These are phyloP conservation scores for Emericellopsis terricola DNA, from an alignment of 495 filamentous ascomycete species.

Conservation along the genomic window DNA sequence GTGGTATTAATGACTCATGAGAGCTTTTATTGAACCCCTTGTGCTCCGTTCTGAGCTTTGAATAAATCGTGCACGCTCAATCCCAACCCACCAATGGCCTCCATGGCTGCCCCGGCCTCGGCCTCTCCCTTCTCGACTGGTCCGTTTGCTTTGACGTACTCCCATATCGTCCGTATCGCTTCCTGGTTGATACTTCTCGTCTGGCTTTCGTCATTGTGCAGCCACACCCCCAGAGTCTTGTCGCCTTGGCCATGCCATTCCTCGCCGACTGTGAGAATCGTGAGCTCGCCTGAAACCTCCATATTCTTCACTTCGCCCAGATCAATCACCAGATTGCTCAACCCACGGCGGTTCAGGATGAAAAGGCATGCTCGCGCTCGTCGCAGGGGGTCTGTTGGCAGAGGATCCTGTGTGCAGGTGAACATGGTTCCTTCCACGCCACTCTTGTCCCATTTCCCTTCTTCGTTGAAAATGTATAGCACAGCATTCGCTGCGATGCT, in stretches of 20 bases:
- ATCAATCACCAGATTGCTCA: constrained; percentile 24
- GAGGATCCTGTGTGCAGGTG: constrained; percentile 42
- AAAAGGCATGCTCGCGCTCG: constrained; percentile 20
- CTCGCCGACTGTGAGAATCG: constrained; percentile 22
- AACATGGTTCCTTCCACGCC: constrained; percentile 70
- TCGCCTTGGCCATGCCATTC: constrained; percentile 14
- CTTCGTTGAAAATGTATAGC: constrained; percentile 54
- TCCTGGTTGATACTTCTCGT: constrained; percentile 18
- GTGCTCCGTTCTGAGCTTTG: background rate
- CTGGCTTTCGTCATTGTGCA: constrained; percentile 23
- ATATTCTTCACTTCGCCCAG: constrained; percentile 18
- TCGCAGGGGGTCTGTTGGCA: constrained; percentile 9
- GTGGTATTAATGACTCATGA: too few species aligned
- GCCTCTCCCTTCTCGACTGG: background rate
- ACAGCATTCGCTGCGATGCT: constrained; percentile 63
- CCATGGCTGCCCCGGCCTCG: constrained; percentile 3
- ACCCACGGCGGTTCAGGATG: constrained; percentile 26
- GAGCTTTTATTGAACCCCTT: too few species aligned
- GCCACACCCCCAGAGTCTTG: constrained; percentile 25
- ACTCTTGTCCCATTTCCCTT: constrained; percentile 55
- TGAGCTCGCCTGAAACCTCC: constrained; percentile 21
- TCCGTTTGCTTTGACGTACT: constrained; percentile 11
- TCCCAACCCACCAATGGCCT: constrained; percentile 1
- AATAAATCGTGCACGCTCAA: constrained; percentile 3
- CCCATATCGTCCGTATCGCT: constrained; percentile 21